These are phyloP conservation scores for Beverwykella pulmonaria DNA, from an alignment of 495 filamentous ascomycete species.

Conservation along the genomic window DNA sequence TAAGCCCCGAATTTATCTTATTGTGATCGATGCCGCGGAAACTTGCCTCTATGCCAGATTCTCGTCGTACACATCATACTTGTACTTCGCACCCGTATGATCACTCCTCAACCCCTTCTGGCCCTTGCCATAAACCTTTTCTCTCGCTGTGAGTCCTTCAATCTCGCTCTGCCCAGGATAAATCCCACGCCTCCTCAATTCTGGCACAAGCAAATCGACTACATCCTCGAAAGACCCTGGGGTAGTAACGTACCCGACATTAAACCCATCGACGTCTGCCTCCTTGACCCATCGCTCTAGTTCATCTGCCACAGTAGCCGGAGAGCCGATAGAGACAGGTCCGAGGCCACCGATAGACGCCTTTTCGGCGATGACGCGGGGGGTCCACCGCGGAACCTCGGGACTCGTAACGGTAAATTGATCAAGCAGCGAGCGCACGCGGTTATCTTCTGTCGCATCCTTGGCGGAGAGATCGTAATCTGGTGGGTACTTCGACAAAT, in stretches of 20 bases:
- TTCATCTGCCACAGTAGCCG: slow-evolving; percentile 31
- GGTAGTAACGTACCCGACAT: slow-evolving; percentile 33
- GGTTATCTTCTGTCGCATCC: slow-evolving; percentile 57
- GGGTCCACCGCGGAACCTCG: slow-evolving; percentile 29
- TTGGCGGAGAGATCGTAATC: slow-evolving; percentile 59
- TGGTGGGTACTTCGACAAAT: slow-evolving; percentile 58
- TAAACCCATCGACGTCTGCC: slow-evolving; percentile 40
- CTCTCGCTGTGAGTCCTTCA: slow-evolving; percentile 57
- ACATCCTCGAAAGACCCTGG: slow-evolving; percentile 37
- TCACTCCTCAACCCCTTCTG: slow-evolving; percentile 57
- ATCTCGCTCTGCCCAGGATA: slow-evolving; percentile 41
- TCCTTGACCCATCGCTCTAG: slow-evolving; percentile 36
- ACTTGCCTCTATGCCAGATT: slow-evolving; percentile 31
- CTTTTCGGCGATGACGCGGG: slow-evolving; percentile 28
- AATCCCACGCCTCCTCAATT: slow-evolving; percentile 23
- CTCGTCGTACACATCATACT: slow-evolving; percentile 61
- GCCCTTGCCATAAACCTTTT: slow-evolving; percentile 63
- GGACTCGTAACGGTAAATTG: slow-evolving; percentile 46
- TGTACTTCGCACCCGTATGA: slow-evolving; percentile 59
- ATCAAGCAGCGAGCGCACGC: slow-evolving; percentile 56
- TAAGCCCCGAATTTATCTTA: no score
- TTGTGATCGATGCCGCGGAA: no score
- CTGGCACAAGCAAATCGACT: slow-evolving; percentile 30
- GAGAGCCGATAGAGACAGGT: slow-evolving; percentile 25
- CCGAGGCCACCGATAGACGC: slow-evolving; percentile 32